Evolutionary conservation across 192 early-diverging fungal species (phyloP), one percentile per base, ranked within the genome.

Genomic region (Coemansia javaensis): DNA sequence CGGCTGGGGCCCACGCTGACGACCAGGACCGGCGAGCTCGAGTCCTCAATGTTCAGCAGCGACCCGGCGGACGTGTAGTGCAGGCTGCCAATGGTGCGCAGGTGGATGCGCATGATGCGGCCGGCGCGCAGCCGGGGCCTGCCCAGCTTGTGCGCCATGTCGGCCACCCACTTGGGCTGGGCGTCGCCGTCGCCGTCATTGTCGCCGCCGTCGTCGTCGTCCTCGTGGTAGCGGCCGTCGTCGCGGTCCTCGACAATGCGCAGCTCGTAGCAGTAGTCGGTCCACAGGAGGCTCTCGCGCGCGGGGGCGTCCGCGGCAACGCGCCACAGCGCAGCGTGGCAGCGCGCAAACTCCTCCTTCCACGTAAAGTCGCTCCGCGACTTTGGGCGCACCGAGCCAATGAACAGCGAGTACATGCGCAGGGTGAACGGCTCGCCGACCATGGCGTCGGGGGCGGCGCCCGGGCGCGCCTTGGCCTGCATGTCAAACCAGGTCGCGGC

Each of bases 331-430:
- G 36, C 45, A 11, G 66, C 74, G 10, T 57, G 59, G 40, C 75
- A 77, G 50, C 82, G 81, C 11, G 65, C 75, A 43, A 77, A 82
- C 44, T 90, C 89, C 56, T 90, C 89, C 53, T 88, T 88, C 89
- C 89, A 90, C 2, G 88, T 90, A 43, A 81, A 84, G 14, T 86
- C 85, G 5, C 56, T 39, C 25, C 63, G 68, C 5, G 77, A 56
- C 44, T 79, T 79, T 12, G 81, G 75, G 3, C 86, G 51, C 0
- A 83, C 77, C 7, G 83, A 85, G 1, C 71, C 81, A 7, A 76
- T 59, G 59, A 90, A 90, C 48, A 89, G 48, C 4, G 78, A 82
- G 56, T 88, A 90, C 23, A 90, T 53, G 4, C 70, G 78, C 15
- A 84, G 47, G 1, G 44, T 45, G 53, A 85, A 85, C 4, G 43